Base-by-base conservation (phyloP, 441 rosid species). In the Croton laevigatus region DNA sequence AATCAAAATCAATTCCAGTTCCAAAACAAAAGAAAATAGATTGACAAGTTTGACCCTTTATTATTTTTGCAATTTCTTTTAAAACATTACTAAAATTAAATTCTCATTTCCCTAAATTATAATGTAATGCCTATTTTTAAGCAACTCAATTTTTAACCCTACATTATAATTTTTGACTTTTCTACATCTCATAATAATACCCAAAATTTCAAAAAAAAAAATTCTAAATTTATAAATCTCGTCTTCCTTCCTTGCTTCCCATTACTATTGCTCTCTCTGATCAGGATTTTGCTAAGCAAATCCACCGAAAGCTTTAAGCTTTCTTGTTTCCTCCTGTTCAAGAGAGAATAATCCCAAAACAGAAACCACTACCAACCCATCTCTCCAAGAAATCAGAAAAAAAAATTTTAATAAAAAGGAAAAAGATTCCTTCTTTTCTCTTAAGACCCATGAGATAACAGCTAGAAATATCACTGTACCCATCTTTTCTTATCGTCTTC, bases 351-450 rank as follows among this genome's bases (percentile, higher is more conserved):
- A 45, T 38, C 73, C 70, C 65, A 57, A 71, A 68, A 70, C 61
- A 38, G 62, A 73, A 70, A 38, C 66, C 70, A 53, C 57, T 57
- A 52, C 76, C 75, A 65, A 44, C 70, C 84, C 77, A 40, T 65
- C 48, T 75, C 65, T 77, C 68, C 83, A 87, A 79, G 88, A 83
- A 91, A 85, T 85, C 82, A 66, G 77, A 75, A 32, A 66, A 11
- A 37, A 23, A 62, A 34, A 84, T 14, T 8, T 3, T 53, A 40
- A 53, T 40, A 58, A 7, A 53, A 52, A 84, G 89, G 82, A 58
- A 7, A 53, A 52, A 84, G 89, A 83, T 58, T 61, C 67, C 55
- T 60, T 37, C 0, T 13, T 40, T 40, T 4, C 3, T 27, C 61
- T 12, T 19, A 32, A 14, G 32, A 52, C 55, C 17, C 64, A 68